Evolutionary conservation across 495 filamentous ascomycete species (phyloP).

Genomic region (Penicillium malachiteum): DNA sequence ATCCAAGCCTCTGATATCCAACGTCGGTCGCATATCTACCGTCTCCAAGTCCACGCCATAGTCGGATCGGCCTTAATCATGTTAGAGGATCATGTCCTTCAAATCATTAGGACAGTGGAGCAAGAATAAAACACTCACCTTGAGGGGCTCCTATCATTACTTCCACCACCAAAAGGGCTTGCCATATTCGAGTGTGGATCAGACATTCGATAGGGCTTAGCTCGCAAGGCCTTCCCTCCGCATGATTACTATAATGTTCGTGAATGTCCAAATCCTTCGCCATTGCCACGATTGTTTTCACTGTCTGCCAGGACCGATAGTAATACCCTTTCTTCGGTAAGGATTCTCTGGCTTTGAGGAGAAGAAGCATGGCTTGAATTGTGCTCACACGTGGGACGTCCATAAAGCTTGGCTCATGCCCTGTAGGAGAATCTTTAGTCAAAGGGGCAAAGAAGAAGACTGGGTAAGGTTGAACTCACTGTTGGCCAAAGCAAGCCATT

Average conservation of each 20-base stretch:
- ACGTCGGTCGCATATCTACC: slow-evolving; percentile 71
- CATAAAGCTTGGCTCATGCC: slow-evolving; percentile 94
- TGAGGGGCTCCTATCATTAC: slow-evolving; percentile 94
- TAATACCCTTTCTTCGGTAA: slow-evolving; percentile 93
- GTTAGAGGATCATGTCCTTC: slow-evolving; percentile 17
- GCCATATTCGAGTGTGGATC: slow-evolving; percentile 87
- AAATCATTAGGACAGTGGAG: background rate
- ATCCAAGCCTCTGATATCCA: slow-evolving; percentile 65
- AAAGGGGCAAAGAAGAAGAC: slow-evolving; percentile 12
- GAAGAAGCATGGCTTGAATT: slow-evolving; percentile 83
- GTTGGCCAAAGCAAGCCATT: slow-evolving; percentile 91
- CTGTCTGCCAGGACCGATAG: slow-evolving; percentile 96
- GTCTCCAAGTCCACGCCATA: slow-evolving; percentile 71
- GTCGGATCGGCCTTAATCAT: slow-evolving; percentile 69
- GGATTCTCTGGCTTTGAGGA: slow-evolving; percentile 89
- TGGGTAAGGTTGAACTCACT: slow-evolving; percentile 54
- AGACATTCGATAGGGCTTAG: slow-evolving; percentile 71
- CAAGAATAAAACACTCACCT: slow-evolving; percentile 62
- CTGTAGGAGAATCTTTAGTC: slow-evolving; percentile 42
- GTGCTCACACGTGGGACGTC: slow-evolving; percentile 92
- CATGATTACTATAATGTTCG: slow-evolving; percentile 79
- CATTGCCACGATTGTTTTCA: slow-evolving; percentile 90
- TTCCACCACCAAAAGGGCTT: slow-evolving; percentile 82
- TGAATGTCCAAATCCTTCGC: slow-evolving; percentile 89
- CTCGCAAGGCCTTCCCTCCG: slow-evolving; percentile 66